phyloP scores from a whole-genome alignment of 768 basidiomycete genomes.

The Suillus hirtellus region DNA sequence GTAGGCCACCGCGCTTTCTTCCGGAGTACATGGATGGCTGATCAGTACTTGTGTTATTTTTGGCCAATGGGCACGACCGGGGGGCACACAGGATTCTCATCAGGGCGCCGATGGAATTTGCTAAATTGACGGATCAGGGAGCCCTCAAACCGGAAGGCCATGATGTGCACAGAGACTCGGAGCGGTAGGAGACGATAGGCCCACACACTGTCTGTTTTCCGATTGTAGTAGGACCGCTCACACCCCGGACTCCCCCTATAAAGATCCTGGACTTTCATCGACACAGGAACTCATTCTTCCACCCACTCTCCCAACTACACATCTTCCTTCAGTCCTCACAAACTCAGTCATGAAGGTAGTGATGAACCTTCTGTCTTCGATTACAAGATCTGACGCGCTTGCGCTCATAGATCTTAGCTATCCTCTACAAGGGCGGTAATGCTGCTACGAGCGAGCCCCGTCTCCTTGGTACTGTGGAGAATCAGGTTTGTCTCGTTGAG shows the following conservation, averaged over 20 bases:
- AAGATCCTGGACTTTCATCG: constrained; percentile 14
- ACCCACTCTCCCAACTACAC: constrained; percentile 17
- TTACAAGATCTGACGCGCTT: constrained; percentile 8
- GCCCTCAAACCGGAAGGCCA: constrained; percentile 11
- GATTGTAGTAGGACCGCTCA: constrained; percentile 7
- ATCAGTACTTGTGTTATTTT: neutral
- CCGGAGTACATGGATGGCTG: neutral
- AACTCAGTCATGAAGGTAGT: constrained; percentile 45
- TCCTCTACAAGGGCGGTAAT: constrained; percentile 68
- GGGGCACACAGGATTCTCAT: constrained; percentile 15
- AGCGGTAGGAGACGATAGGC: neutral
- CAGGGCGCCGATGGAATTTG: constrained; percentile 3
- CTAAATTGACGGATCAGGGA: neutral
- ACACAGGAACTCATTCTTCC: neutral
- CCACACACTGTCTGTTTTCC: constrained; percentile 14
- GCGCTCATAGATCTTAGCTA: constrained; percentile 61
- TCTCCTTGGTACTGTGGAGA: constrained; percentile 79
- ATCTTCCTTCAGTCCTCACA: constrained; percentile 1
- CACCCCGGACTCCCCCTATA: constrained; percentile 18
- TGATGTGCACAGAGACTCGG: neutral
- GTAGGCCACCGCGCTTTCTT: neutral
- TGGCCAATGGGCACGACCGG: constrained; percentile 5
- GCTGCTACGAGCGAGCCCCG: constrained; percentile 71
- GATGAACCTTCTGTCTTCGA: neutral
- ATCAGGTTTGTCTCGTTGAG: constrained; percentile 48